Percentiles rank a stretch among this genome's conserved stretches.
phyloP scores from a whole-genome alignment of 306 rosid species.

The Comarum palustre region DNA sequence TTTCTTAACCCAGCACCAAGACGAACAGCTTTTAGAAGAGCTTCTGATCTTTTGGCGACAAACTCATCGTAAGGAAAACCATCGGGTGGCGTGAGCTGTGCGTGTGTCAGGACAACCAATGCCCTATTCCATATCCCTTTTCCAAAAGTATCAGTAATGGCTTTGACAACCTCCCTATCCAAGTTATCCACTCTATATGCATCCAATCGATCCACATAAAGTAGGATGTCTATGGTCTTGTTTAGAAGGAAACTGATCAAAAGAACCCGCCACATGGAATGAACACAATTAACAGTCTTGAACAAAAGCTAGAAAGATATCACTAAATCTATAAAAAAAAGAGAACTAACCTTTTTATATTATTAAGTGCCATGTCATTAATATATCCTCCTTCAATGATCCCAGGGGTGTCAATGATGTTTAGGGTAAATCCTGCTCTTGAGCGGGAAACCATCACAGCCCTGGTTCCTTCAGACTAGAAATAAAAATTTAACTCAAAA shows the following conservation, averaged over 20 bases:
- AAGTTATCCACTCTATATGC: constrained; percentile 86
- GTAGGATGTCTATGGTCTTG: constrained; percentile 90
- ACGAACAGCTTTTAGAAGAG: constrained; percentile 60
- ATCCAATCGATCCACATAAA: constrained; percentile 93
- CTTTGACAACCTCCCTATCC: constrained; percentile 78
- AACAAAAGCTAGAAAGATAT: not conserved
- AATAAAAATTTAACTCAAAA: not conserved
- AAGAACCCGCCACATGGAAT: not conserved
- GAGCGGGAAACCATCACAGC: constrained; percentile 84
- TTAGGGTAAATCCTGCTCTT: constrained; percentile 82
- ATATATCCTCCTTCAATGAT: constrained; percentile 95
- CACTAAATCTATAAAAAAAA: not conserved
- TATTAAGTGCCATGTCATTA: constrained; percentile 69
- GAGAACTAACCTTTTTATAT: constrained; percentile 60
- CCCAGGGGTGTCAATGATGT: constrained; percentile 95
- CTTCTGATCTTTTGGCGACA: constrained; percentile 74
- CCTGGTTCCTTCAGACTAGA: constrained; percentile 78
- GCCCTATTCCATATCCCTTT: constrained; percentile 90
- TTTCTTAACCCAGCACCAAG: constrained; percentile 65
- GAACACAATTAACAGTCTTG: not conserved
- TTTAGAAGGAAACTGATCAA: constrained; percentile 75
- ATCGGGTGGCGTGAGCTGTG: constrained; percentile 92
- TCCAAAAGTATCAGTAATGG: constrained; percentile 77
- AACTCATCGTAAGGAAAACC: constrained; percentile 82
- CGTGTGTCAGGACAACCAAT: constrained; percentile 79